These are phyloP conservation scores for Strigomonas culicis DNA, from an alignment of 208 protist species.

Conservation along the genomic window DNA sequence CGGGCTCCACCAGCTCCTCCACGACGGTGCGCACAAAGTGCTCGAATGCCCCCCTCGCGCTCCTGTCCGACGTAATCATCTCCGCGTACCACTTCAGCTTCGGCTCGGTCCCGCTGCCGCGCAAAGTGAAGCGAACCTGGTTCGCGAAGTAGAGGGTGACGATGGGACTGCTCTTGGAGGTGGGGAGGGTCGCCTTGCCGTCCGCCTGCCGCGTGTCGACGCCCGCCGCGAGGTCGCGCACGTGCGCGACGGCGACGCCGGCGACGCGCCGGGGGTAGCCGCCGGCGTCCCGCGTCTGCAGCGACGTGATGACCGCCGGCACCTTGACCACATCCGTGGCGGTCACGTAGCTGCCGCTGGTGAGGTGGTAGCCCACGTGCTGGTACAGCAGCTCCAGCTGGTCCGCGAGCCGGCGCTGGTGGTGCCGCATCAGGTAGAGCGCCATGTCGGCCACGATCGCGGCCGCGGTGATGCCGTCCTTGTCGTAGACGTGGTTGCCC, in stretches of 20 bases:
- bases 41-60: constrained; percentile 19
- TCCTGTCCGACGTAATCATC: constrained; percentile 36
- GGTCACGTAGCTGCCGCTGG: constrained; percentile 93
- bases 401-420: constrained; percentile 27
- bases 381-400: constrained; percentile 78
- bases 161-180: constrained; percentile 83
- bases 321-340: constrained; percentile 79
- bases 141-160: constrained; percentile 96
- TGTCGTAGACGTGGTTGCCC: constrained; percentile 91
- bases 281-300: constrained; percentile 42
- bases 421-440: constrained; percentile 43
- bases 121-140: constrained; percentile 86
- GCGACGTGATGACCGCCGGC: constrained; percentile 73
- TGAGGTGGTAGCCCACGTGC: constrained; percentile 88
- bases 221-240: constrained; percentile 91
- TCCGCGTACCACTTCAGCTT: constrained; percentile 97
- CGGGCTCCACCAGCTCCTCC: constrained; percentile 58
- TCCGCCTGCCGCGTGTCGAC: constrained; percentile 74
- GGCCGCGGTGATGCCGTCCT: constrained; percentile 96
- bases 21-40: constrained; percentile 47
- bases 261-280: constrained; percentile 52
- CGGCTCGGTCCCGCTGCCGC: constrained; percentile 97
- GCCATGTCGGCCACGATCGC: constrained; percentile 92
- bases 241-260: constrained; percentile 44
- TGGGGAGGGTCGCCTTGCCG: constrained; percentile 58